Percentiles rank a stretch among this genome's conserved stretches.
These are phyloP conservation scores for Trichoderma sp. DNA, from an alignment of 2,329 filamentous ascomycete genomes.

Conservation along the genomic window DNA sequence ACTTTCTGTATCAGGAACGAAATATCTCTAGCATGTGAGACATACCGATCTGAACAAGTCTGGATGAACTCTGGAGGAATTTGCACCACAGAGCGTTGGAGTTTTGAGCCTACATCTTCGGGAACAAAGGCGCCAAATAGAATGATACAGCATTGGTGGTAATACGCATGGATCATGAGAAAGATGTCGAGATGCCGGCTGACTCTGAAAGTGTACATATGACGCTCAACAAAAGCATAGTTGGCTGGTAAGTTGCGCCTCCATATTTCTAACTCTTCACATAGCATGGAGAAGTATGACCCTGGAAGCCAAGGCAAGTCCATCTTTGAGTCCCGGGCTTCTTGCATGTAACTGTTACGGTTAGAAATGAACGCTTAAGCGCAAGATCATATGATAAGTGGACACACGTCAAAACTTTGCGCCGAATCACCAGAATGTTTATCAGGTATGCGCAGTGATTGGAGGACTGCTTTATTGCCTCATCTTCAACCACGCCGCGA, in stretches of 20 bases:
- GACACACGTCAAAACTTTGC: neutral
- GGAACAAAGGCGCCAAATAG: conserved; percentile 3
- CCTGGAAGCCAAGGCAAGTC: conserved; percentile 3
- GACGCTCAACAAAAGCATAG: conserved; percentile 1
- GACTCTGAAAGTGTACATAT: conserved; percentile 5
- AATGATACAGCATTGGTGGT: conserved; percentile 3
- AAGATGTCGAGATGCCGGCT: neutral
- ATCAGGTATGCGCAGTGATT: conserved; percentile 4
- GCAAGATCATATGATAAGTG: too few species aligned
- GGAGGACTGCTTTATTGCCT: conserved; percentile 1
- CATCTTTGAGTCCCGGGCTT: neutral
- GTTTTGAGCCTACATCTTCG: conserved; percentile 1
- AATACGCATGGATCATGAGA: conserved; percentile 2
- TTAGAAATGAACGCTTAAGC: too few species aligned
- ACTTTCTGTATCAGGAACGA: conserved; percentile 1
- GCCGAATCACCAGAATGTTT: neutral
- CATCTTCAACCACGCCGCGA: conserved; percentile 1
- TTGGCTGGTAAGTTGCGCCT: neutral
- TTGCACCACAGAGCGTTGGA: neutral
- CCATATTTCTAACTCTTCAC: conserved; percentile 2
- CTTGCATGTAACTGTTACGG: neutral
- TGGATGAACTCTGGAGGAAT: conserved; percentile 2
- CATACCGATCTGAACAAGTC: conserved; percentile 1
- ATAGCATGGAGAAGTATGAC: conserved; percentile 1
- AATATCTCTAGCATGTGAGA: conserved; percentile 1